Conservation (phyloP, 345 rosid genomes). For the Viola odorata region DNA sequence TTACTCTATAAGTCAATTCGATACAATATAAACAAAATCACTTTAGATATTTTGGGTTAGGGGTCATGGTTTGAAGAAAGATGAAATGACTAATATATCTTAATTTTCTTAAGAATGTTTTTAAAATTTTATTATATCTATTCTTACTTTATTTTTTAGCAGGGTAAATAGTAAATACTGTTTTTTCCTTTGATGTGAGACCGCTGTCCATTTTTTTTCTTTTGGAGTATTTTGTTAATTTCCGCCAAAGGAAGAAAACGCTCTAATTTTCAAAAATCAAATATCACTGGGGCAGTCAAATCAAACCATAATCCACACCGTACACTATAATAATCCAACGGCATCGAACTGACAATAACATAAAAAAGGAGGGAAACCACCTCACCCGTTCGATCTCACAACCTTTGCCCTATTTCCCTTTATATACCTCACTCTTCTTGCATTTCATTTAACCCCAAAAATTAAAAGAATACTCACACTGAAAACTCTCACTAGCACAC, state of each 20-base stretch:
- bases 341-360: conserved; percentile 12
- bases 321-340: conserved; percentile 23
- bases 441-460: not conserved
- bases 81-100: too few relatives aligned
- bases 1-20: too few relatives aligned
- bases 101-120: too few relatives aligned
- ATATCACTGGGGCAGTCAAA: not conserved
- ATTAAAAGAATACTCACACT: not conserved
- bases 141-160: too few relatives aligned
- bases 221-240: too few relatives aligned
- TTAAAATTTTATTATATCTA: too few relatives aligned
- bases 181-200: too few relatives aligned
- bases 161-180: too few relatives aligned
- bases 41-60: too few relatives aligned
- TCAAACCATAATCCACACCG: conserved; percentile 10
- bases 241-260: conserved; percentile 5
- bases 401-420: not conserved
- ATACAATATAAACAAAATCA: too few relatives aligned
- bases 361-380: conserved; percentile 26
- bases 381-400: conserved; percentile 31
- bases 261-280: conserved; percentile 16
- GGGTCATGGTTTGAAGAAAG: too few relatives aligned
- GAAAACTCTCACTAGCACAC: not conserved
- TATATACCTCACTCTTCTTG: conserved; percentile 12
- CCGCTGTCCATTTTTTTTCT: too few relatives aligned